Evolutionary conservation across 768 basidiomycete genomes (phyloP).

Genomic region (Pulveroboletus sp.): DNA sequence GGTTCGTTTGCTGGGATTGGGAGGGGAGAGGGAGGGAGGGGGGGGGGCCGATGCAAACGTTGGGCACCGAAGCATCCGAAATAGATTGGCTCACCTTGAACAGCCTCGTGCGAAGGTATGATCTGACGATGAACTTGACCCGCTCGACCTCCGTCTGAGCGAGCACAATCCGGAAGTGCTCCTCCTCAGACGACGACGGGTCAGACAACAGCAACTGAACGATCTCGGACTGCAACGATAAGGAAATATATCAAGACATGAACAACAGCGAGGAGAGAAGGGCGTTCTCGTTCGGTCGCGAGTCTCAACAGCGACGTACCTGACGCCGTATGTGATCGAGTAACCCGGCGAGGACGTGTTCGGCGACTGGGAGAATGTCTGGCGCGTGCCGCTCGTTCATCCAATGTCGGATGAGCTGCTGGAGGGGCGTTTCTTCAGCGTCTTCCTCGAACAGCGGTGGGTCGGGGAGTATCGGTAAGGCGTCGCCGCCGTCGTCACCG

Average conservation of each 20-base stretch:
- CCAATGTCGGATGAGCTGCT: constrained; percentile 76
- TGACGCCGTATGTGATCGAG: constrained; percentile 78
- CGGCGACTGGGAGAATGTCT: constrained; percentile 71
- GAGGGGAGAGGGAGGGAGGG: too few relatives aligned
- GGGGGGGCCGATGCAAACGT: not conserved
- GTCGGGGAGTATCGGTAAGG: constrained; percentile 25
- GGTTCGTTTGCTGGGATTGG: not conserved
- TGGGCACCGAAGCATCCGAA: not conserved
- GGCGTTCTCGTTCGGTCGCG: too few relatives aligned
- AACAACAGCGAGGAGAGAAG: too few relatives aligned
- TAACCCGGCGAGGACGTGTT: constrained; percentile 56
- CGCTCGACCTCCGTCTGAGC: constrained; percentile 94
- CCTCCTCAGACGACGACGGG: constrained; percentile 83
- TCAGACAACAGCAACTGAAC: constrained; percentile 75
- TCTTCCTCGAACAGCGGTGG: constrained; percentile 31
- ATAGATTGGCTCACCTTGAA: constrained; percentile 58
- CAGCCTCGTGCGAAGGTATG: constrained; percentile 81
- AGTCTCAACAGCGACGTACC: constrained; percentile 37
- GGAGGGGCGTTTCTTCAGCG: constrained; percentile 53
- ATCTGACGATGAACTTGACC: constrained; percentile 86
- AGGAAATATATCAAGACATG: not conserved
- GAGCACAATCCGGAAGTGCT: constrained; percentile 89
- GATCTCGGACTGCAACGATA: constrained; percentile 56
- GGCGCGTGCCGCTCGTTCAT: constrained; percentile 81
- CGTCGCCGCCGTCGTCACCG: constrained; percentile 24